Evolutionary conservation across 2,329 filamentous ascomycete genomes (phyloP), one percentile per base, ranked within the genome.

Genomic region (Microsporum canis): DNA sequence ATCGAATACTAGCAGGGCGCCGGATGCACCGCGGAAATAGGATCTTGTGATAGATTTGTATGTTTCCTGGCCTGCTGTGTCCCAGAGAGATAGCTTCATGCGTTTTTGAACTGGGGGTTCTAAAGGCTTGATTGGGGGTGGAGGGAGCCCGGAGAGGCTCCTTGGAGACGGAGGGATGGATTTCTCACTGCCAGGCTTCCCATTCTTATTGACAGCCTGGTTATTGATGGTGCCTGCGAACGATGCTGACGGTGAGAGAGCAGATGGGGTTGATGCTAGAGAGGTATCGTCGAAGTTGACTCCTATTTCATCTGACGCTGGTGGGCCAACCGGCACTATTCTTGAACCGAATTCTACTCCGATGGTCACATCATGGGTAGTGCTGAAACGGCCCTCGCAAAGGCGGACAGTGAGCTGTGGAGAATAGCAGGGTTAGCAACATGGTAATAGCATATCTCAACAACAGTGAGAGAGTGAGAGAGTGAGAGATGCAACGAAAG

Each of bases 41-140:
- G 88, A 94, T 60, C 92, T 82, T 6, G 92, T 97, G 62, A 97
- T 94, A 51, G 88, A 92, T 74, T 96, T 96, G 80, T 97, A 97
- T 10, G 91, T 96, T 78, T 97, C 92, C 74, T 97, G 92, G 31
- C 92, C 92, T 14, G 92, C 92, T 0, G 92, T 97, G 72, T 96
- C 92, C 92, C 92, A 97, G 8, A 97, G 80, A 51, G 86, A 90
- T 3, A 96, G 82, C 76, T 96, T 96, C 91, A 96, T 96, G 77
- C 92, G 87, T 84, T 84, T 84, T 67, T 84, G 82, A 49, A 67
- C 66, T 43, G 72, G 71, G 12, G 72, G 67, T 27, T 45, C 41
- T 10, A 39, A 59, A 51, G 67, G 66, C 63, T 72, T 75, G 51
- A 65, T 69, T 45, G 72, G 73, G 60, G 71, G 74, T 58, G 64